phyloP scores from a whole-genome alignment of 2,329 filamentous ascomycete genomes.

The Fusarium napiforme region DNA sequence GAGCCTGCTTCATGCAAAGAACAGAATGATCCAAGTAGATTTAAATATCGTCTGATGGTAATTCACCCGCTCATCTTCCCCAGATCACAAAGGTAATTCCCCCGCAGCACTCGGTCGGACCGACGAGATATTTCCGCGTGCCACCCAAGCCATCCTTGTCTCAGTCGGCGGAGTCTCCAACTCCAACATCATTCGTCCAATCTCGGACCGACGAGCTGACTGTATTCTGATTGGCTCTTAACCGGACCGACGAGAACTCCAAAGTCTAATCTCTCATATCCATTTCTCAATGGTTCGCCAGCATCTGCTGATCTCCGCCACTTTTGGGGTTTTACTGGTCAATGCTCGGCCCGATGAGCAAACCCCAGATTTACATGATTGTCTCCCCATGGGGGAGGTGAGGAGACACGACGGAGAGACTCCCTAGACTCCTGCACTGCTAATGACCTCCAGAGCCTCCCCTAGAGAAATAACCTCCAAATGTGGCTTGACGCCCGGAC shows the following conservation, averaged over 20 bases:
- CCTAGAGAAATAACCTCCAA: background rate
- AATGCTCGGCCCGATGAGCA: slow-evolving; percentile 17
- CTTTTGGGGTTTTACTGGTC: background rate
- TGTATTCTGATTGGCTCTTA: background rate
- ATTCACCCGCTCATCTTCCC: background rate
- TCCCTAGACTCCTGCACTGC: background rate
- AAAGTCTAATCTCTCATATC: background rate
- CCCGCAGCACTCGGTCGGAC: slow-evolving; percentile 22
- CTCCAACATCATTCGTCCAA: background rate
- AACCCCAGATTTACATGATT: slow-evolving; percentile 20
- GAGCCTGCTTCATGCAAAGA: accelerated
- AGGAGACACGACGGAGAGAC: background rate
- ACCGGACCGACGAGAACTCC: slow-evolving; percentile 25
- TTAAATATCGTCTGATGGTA: slow-evolving; percentile 1
- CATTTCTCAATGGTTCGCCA: background rate
- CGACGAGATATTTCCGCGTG: background rate
- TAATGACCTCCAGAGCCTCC: background rate
- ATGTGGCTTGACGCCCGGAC: slow-evolving; percentile 1
- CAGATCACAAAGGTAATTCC: background rate
- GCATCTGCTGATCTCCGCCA: slow-evolving; percentile 3
- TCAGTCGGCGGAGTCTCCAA: background rate
- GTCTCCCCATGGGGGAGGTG: slow-evolving; percentile 22
- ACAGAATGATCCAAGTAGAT: background rate
- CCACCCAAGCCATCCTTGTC: background rate
- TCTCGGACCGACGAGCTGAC: slow-evolving; percentile 23